Evolutionary conservation across 305 asterid species (phyloP).

Genomic region (Solanum chacoense): DNA sequence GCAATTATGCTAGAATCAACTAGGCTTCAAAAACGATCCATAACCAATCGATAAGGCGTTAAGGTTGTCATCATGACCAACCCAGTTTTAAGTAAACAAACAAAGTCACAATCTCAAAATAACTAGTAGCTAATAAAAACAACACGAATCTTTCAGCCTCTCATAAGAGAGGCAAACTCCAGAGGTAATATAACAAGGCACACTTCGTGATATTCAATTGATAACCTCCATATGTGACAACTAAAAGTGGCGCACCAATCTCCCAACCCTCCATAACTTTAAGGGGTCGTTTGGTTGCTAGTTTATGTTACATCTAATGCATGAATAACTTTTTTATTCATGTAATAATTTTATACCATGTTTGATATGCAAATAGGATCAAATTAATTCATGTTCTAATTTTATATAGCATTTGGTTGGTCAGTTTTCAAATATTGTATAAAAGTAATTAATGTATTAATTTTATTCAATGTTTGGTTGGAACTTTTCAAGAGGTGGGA

Average conservation of each 20-base stretch:
- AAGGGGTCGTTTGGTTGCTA: background rate
- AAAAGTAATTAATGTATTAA: background rate
- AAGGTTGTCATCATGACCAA: background rate
- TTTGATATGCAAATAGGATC: background rate
- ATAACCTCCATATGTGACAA: background rate
- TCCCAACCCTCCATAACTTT: background rate
- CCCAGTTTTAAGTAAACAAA: background rate
- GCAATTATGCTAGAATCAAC: background rate
- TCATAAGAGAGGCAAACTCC: background rate
- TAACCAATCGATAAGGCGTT: background rate
- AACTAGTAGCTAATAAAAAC: background rate
- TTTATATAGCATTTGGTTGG: background rate
- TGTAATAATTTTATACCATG: background rate
- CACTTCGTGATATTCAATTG: background rate
- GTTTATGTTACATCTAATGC: background rate
- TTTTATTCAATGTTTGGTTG: background rate
- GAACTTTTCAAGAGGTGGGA: background rate
- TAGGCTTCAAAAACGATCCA: background rate
- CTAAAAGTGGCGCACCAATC: background rate
- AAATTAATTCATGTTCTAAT: too few species aligned
- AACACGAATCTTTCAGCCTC: background rate
- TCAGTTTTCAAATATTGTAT: background rate
- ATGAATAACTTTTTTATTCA: background rate
- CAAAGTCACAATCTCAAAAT: background rate
- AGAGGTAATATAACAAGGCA: background rate